Percentiles rank a stretch among this genome's conserved stretches.
Conservation (phyloP, 2,329 filamentous ascomycete genomes). For the Fusarium poae region DNA sequence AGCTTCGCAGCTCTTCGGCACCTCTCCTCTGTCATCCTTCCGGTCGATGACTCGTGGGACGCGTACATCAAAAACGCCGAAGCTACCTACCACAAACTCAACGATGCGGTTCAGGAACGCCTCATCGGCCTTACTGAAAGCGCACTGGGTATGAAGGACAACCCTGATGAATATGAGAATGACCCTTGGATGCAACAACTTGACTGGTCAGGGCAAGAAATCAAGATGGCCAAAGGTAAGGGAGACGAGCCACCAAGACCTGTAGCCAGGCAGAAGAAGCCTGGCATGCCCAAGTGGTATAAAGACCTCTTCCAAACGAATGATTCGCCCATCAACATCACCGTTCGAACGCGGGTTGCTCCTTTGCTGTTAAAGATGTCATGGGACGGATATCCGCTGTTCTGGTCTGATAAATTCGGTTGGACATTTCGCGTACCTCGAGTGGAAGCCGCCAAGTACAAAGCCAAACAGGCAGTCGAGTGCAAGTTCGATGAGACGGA, state of each 20-base stretch:
- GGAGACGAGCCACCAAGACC: conserved; percentile 82
- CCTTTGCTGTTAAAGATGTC: conserved; percentile 84
- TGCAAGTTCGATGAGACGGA: conserved; percentile 87
- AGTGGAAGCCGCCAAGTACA: conserved; percentile 73
- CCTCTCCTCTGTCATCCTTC: conserved; percentile 92
- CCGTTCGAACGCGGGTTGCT: conserved; percentile 88
- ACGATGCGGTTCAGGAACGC: conserved; percentile 81
- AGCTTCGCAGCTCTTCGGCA: conserved; percentile 95
- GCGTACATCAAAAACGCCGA: conserved; percentile 87
- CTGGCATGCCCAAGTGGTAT: conserved; percentile 96
- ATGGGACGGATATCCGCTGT: conserved; percentile 90
- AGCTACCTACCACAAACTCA: conserved; percentile 81
- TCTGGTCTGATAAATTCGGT: conserved; percentile 93
- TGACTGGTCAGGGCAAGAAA: conserved; percentile 94
- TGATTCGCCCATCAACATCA: conserved; percentile 77
- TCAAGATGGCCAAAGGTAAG: conserved; percentile 92
- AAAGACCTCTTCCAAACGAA: conserved; percentile 85
- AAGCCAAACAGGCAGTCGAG: conserved; percentile 76
- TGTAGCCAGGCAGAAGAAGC: conserved; percentile 88
- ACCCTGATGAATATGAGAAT: conserved; percentile 75
- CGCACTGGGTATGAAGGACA: conserved; percentile 79
- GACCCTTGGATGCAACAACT: conserved; percentile 95
- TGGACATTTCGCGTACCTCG: conserved; percentile 89
- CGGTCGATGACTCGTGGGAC: conserved; percentile 89
- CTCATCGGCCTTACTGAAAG: conserved; percentile 80